Base-by-base conservation (phyloP, 192 early-diverging fungal species). In the Linderina pennispora region DNA sequence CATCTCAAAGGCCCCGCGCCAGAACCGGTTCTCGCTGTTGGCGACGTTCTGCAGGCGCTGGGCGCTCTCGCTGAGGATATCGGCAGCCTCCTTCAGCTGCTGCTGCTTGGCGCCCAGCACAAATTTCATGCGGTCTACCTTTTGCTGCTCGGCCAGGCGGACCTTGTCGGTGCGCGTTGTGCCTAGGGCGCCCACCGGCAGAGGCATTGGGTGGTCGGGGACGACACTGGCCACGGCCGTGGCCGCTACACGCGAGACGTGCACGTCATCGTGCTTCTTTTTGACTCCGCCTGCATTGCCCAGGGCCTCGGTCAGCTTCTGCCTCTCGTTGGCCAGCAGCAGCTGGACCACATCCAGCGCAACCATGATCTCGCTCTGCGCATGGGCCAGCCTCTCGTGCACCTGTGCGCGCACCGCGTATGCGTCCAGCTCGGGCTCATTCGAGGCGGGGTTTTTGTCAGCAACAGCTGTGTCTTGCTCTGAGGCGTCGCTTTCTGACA, bases 51-150 rank as follows among this genome's bases (percentile, higher is more conserved):
- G 28, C 35, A 70, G 52, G 15, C 60, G 17, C 28, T 39, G 23
- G 1, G 51, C 33, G 36, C 60, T 52, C 14, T 22, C 7, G 17
- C 60, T 34, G 28, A 71, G 52, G 3, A 56, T 59, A 8, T 55
- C 55, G 9, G 67, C 67, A 1, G 67, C 60, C 8, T 62, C 60
- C 2, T 42, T 33, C 36, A 71, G 37, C 34, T 64, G 67, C 26
- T 41, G 52, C 34, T 71, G 57, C 49, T 71, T 71, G 19, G 67
- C 67, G 23, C 67, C 67, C 14, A 71, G 56, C 4, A 71, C 67
- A 32, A 71, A 62, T 5, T 45, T 51, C 19, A 65, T 31, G 41
- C 56, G 50, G 23, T 49, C 56, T 20, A 51, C 50, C 39, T 22
- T 36, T 28, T 31, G 39, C 37, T 45, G 46, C 25, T 23, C 25